Conservation (phyloP, 768 basidiomycete species). For the Hemileccinum impolitum region DNA sequence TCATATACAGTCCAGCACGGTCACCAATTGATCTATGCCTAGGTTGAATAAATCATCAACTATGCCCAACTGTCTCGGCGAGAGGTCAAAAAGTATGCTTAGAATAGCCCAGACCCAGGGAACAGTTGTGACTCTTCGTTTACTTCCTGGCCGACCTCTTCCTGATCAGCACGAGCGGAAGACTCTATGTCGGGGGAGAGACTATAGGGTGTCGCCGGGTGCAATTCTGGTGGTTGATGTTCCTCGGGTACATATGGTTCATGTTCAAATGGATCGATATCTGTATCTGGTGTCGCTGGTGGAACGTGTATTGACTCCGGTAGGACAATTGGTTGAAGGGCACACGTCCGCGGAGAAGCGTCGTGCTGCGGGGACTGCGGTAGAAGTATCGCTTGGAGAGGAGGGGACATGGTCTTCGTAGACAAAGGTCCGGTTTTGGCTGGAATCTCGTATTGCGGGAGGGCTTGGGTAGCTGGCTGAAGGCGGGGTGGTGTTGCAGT, state of each 20-base stretch:
- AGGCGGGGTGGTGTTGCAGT: conserved; percentile 12
- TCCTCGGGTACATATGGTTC: conserved; percentile 27
- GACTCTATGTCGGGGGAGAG: conserved; percentile 24
- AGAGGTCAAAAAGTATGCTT: conserved; percentile 5
- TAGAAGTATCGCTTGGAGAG: conserved; percentile 9
- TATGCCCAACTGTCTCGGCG: background rate
- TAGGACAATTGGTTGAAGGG: conserved; percentile 4
- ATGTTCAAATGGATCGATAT: conserved; percentile 34
- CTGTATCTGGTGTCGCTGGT: conserved; percentile 25
- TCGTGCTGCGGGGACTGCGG: conserved; percentile 6
- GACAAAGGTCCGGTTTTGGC: conserved; percentile 7
- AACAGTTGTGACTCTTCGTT: conserved; percentile 38
- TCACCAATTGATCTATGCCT: conserved; percentile 15
- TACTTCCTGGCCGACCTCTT: conserved; percentile 13
- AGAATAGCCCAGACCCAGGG: conserved; percentile 43
- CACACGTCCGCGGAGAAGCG: conserved; percentile 2
- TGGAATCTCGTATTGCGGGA: conserved; percentile 13
- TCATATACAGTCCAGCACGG: conserved; percentile 8
- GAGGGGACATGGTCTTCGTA: conserved; percentile 4
- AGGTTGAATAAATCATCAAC: background rate
- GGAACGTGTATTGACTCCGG: conserved; percentile 16
- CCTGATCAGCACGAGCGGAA: conserved; percentile 8
- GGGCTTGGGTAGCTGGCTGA: conserved; percentile 4
- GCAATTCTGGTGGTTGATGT: conserved; percentile 5
- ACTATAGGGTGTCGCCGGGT: conserved; percentile 23